Conservation (phyloP, 352 stramenopile species). For the Blastocystis sp. region DNA sequence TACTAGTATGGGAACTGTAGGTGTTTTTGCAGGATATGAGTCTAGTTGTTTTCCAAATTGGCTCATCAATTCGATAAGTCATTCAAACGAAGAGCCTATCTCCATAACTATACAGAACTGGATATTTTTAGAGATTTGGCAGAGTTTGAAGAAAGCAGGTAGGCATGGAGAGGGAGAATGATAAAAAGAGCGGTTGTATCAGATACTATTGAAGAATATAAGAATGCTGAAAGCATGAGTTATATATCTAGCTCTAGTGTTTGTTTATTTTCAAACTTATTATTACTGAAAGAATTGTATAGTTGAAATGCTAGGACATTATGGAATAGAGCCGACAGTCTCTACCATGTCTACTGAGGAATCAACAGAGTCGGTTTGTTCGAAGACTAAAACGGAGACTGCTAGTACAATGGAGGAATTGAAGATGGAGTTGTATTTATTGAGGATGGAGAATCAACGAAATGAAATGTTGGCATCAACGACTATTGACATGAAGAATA, state of each 20-base stretch:
- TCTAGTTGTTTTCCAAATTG: slow-evolving; percentile 29
- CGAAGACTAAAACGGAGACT: background rate
- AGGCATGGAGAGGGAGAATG: background rate
- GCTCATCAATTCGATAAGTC: background rate
- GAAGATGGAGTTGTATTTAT: background rate
- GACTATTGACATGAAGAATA: no score
- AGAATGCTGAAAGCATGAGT: background rate
- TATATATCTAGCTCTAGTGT: background rate
- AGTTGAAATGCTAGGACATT: background rate
- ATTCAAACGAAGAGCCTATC: slow-evolving; percentile 3
- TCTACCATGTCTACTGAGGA: background rate
- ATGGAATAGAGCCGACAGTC: background rate
- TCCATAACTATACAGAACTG: slow-evolving; percentile 41
- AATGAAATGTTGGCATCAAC: no score
- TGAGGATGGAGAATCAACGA: no score
- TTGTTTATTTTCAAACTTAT: no score
- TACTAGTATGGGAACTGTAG: slow-evolving; percentile 72
- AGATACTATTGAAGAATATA: slow-evolving; percentile 3
- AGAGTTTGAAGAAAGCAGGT: slow-evolving; percentile 25
- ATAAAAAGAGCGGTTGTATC: background rate
- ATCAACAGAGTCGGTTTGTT: background rate
- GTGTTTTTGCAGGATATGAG: background rate
- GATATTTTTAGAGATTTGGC: slow-evolving; percentile 23
- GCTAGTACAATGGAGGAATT: background rate
- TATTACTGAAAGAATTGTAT: no score